Base-by-base conservation (phyloP, 108 stramenopile species). In the Cyclotella sp. region DNA sequence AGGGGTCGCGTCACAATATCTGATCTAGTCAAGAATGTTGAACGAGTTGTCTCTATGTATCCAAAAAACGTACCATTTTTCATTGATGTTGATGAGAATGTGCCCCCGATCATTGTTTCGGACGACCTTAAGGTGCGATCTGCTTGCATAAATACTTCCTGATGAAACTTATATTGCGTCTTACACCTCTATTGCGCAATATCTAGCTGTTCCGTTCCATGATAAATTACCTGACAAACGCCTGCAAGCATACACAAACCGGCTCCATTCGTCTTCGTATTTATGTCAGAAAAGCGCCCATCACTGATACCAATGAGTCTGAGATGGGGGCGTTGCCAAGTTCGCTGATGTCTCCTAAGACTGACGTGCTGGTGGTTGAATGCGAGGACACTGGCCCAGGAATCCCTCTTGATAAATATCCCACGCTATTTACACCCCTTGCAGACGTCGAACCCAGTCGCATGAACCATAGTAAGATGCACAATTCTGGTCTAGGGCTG, bases 211-310 rank as follows among this genome's bases (percentile, higher is more conserved):
- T 88, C 55, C 89, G 90, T 27, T 65, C 82, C 16, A 81, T 90
- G 26, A 42, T 92, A 30, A 93, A 96, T 77, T 91, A 82, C 61
- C 61, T 96, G 29, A 87, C 91, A 4, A 96, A 91, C 63, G 93
- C 93, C 14, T 83, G 77, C 53, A 87, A 85, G 51, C 76, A 85
- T 16, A 93, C 95, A 4, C 18, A 69, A 60, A 71, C 61, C 15
- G 94, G 94, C 7, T 78, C 73, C 9, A 84, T 92, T 34, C 83
- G 79, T 44, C 76, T 90, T 41, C 82, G 76, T 30, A 86, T 90
- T 58, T 67, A 63, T 42, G 47, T 63, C 0, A 66, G 68, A 64
- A 72, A 78, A n/a, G 75, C 85, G 11, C 34, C 26, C 0, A 44
- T 55, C 3, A 39, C 30, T 12, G 43, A 41, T 11, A 58, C 44